Evolutionary conservation across 345 rosid species (phyloP), one percentile per base, ranked within the genome.

Genomic region (Eucalyptus marginata): DNA sequence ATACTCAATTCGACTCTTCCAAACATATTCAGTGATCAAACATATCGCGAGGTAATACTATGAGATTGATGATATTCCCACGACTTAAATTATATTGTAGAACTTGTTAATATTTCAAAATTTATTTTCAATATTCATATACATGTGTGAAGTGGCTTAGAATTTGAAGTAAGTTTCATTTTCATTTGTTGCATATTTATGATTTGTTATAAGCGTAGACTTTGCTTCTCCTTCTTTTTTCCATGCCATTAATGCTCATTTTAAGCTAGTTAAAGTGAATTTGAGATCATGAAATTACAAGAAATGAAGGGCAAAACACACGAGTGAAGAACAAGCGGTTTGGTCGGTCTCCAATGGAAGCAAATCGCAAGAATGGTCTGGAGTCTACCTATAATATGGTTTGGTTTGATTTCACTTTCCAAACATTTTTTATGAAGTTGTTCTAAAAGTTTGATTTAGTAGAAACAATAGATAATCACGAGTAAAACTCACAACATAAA

Each of bases 51-150:
- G 81, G 13, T 33, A 5, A 36, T 33, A 18, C 8, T 2, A 36
- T 18, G 25, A 10, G 8, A 36, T 10, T 62, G 7, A 76, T 20
- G 47, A n/a, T n/a, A n/a, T n/a, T n/a, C n/a, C n/a, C 4, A 15
- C 1, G 5, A 2, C 29, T 76, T 13, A 22, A 40, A 76, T 1
- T 24, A 1, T 76, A 43, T 22, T 0, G 1, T 20, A 3, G 9
- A 20, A 76, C 36, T 16, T 29, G 3, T 2, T 29, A 29, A 33
- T 62, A 13, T 7, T 62, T 62, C 1, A 29, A 29, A 29, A 64
- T 6, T 64, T 29, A 29, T 15, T 29, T 7, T 43, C 44, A 43
- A 43, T 43, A 43, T 64, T 15, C 7, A 15, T 24, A 11, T 76
- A 36, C 15, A 11, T 2, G 8, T 3, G 0, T 36, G 83, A 76